Base-by-base conservation (phyloP, 495 filamentous ascomycete genomes). In the Gamarada debralockiae region DNA sequence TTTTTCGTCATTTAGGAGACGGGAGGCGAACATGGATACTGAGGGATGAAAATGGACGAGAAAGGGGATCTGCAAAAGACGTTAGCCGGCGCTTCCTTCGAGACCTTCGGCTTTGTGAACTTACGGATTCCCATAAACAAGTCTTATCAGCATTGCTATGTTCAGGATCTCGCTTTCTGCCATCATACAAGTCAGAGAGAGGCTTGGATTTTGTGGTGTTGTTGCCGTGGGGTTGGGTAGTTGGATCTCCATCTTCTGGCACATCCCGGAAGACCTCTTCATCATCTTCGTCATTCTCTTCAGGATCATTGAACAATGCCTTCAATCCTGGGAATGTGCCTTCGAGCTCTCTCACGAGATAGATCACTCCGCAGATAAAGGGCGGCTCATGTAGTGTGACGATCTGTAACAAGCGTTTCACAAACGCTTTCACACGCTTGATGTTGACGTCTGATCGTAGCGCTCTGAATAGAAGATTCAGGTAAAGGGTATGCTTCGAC, bases 401-500 rank as follows among this genome's bases (percentile, higher is more conserved):
- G n/a, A 96, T 73, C 69, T 98, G 93, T 23, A 97, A 72, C 55
- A 98, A 78, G 48, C 93, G 81, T 70, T 95, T 98, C 12, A 92
- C 85, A 61, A 97, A 98, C 4, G 93, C 92, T 68, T 96, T 95
- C 46, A 97, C 86, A 1, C 93, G 84, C 57, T 89, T 87, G 46
- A 91, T 77, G 63, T 89, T 90, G 3, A 89, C 73, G 58, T 98
- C 93, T 7, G 84, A 80, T 73, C 92, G 96, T 50, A 98, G 71
- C 8, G 90, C 78, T 54, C 87, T 84, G 75, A 87, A 97, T 0
- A 98, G 69, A 0, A 98, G 76, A 61, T 98, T 97, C 40, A 98
- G 79, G 61, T 97, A 97, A 50, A 98, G 73, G 1, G 91, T 83
- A 64, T 98, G 95, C 67, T 97, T 97, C 13, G 95, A 97, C 10